Percentiles rank a stretch among this genome's conserved stretches.
phyloP scores from a whole-genome alignment of 208 protist species.

The Leishmania lainsoni region DNA sequence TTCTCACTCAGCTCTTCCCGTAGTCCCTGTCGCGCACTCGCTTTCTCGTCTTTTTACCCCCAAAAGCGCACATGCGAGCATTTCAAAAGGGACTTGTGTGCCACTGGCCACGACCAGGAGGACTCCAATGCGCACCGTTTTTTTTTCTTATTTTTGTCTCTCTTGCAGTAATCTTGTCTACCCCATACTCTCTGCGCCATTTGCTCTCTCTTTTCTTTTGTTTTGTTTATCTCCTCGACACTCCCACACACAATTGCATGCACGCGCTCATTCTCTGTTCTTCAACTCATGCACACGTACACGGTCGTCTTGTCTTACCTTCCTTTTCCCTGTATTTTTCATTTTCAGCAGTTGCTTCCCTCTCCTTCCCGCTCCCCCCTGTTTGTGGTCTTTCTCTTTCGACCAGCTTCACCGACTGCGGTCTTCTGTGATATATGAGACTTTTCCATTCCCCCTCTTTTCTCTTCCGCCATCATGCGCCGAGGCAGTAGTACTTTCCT shows the following conservation, averaged over 20 bases:
- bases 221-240: background rate
- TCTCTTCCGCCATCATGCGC: conserved; percentile 2
- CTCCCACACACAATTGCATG: background rate
- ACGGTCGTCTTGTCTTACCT: background rate
- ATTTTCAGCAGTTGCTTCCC: background rate
- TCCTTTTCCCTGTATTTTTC: conserved; percentile 5
- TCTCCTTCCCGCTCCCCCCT: background rate
- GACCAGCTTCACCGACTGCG: background rate
- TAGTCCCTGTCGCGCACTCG: background rate
- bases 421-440: background rate
- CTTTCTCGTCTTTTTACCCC: background rate
- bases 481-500: background rate
- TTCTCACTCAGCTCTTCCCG: background rate
- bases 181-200: background rate
- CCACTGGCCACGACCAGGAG: background rate
- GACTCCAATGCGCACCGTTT: background rate
- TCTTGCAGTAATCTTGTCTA: no score
- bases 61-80: background rate
- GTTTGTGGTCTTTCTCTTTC: background rate
- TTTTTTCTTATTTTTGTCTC: background rate
- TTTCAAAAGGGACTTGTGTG: background rate
- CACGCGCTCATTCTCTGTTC: background rate
- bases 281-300: background rate
- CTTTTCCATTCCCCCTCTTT: background rate
- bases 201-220: background rate